Percentiles rank a stretch among this genome's conserved stretches.
Conservation (phyloP, 495 filamentous ascomycete species). For the Daldinia grandis region DNA sequence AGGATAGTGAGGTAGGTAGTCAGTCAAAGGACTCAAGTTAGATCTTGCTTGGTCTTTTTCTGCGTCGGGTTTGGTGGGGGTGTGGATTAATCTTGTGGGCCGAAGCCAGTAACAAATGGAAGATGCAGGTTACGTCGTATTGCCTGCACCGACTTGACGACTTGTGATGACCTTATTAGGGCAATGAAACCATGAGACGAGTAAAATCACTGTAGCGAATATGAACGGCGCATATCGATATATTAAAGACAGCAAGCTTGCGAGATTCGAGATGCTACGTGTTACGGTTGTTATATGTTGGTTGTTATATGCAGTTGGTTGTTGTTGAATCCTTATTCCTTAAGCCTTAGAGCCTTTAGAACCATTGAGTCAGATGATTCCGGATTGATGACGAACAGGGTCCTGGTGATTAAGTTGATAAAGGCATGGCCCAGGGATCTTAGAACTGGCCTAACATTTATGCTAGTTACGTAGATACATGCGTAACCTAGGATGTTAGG, state of each 20-base stretch:
- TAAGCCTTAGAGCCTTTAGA: neutral
- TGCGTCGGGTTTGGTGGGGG: conserved; percentile 42
- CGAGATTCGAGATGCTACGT: conserved; percentile 9
- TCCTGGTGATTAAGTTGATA: neutral
- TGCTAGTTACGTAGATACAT: no score
- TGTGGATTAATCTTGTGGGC: conserved; percentile 33
- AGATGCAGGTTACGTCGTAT: conserved; percentile 37
- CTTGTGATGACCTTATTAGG: conserved; percentile 28
- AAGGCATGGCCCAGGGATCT: neutral
- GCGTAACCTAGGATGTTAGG: no score
- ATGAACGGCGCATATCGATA: neutral
- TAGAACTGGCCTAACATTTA: no score
- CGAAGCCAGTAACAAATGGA: conserved; percentile 36
- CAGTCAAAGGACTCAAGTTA: conserved; percentile 13
- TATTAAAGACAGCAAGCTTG: neutral
- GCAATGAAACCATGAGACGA: neutral
- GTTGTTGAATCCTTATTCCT: conserved; percentile 11
- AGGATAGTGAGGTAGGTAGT: neutral
- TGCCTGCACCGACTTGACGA: conserved; percentile 10
- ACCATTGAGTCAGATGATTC: conserved; percentile 26
- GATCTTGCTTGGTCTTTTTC: conserved; percentile 33
- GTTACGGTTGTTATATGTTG: conserved; percentile 3
- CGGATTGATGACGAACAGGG: conserved; percentile 28
- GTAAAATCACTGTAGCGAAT: neutral
- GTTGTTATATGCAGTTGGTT: no score